Conservation (phyloP, 345 rosid species). For the Lumnitzera racemosa region DNA sequence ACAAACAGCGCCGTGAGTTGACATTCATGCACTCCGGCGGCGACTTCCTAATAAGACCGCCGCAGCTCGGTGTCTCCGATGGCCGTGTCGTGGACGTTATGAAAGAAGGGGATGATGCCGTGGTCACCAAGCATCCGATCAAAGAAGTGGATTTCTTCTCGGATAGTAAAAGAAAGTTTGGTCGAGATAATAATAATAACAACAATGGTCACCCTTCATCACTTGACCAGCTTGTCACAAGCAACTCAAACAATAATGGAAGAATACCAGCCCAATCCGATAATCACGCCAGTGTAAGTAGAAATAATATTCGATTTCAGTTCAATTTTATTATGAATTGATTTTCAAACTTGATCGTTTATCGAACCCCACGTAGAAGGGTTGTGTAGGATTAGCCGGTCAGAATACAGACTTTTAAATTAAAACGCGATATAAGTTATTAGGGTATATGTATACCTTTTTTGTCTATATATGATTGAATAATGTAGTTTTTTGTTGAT, state of each 20-base stretch:
- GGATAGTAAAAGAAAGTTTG: not conserved
- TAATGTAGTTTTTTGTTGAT: too few species aligned
- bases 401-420: too few species aligned
- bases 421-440: too few species aligned
- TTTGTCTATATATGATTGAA: too few species aligned
- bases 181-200: conserved; percentile 17
- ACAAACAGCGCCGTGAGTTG: conserved; percentile 48
- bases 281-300: conserved; percentile 12
- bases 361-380: too few species aligned
- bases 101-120: too few species aligned
- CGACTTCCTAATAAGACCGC: conserved; percentile 22
- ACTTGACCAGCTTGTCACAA: too few species aligned
- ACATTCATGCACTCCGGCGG: conserved; percentile 49
- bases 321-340: too few species aligned
- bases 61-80: not conserved
- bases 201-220: conserved; percentile 2
- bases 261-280: conserved; percentile 24
- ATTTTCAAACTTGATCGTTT: too few species aligned
- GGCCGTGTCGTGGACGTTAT: not conserved
- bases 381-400: too few species aligned
- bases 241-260: not conserved
- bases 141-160: conserved; percentile 88
- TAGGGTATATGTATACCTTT: too few species aligned
- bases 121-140: conserved; percentile 21
- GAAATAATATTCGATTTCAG: not conserved